Evolutionary conservation across 1,139 yeast species (phyloP).

Genomic region (Diutina mesorugosa): DNA sequence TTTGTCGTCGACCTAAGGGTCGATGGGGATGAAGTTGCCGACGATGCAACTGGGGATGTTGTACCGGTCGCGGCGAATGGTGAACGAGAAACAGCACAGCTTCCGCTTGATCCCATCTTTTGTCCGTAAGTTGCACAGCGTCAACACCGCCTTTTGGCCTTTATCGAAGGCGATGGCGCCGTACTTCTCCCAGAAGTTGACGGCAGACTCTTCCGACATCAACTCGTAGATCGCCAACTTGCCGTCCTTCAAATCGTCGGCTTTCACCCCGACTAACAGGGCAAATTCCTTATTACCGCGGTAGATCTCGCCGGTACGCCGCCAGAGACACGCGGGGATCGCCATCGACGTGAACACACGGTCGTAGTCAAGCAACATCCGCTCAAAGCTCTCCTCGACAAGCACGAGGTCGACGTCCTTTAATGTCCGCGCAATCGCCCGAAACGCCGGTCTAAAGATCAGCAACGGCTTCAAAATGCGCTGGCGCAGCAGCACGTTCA

Average conservation of each 20-base stretch:
- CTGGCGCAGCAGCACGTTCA: slow-evolving; percentile 76
- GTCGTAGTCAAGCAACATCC: slow-evolving; percentile 88
- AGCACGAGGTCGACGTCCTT: slow-evolving; percentile 85
- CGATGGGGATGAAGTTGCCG: slow-evolving; percentile 88
- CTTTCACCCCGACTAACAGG: slow-evolving; percentile 80
- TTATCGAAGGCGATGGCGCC: slow-evolving; percentile 95
- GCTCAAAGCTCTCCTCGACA: slow-evolving; percentile 89
- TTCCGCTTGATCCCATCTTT: slow-evolving; percentile 72
- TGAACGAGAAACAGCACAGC: slow-evolving; percentile 89
- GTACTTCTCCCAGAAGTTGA: slow-evolving; percentile 96
- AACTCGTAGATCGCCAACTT: slow-evolving; percentile 85
- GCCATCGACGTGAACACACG: slow-evolving; percentile 96
- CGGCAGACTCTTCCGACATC: slow-evolving; percentile 95
- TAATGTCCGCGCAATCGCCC: slow-evolving; percentile 84
- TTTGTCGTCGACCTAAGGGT: slow-evolving; percentile 14
- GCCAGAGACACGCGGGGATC: slow-evolving; percentile 94
- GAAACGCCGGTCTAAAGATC: slow-evolving; percentile 82
- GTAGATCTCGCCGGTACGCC: slow-evolving; percentile 93
- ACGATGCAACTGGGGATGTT: slow-evolving; percentile 95
- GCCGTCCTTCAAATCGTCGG: slow-evolving; percentile 89
- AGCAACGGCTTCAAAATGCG: slow-evolving; percentile 82
- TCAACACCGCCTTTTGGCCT: slow-evolving; percentile 88
- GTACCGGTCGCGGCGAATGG: slow-evolving; percentile 84
- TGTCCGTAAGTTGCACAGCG: slow-evolving; percentile 80
- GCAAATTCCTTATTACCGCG: slow-evolving; percentile 96